Evolutionary conservation across 768 basidiomycete species (phyloP).

Genomic region (Mycena metata): DNA sequence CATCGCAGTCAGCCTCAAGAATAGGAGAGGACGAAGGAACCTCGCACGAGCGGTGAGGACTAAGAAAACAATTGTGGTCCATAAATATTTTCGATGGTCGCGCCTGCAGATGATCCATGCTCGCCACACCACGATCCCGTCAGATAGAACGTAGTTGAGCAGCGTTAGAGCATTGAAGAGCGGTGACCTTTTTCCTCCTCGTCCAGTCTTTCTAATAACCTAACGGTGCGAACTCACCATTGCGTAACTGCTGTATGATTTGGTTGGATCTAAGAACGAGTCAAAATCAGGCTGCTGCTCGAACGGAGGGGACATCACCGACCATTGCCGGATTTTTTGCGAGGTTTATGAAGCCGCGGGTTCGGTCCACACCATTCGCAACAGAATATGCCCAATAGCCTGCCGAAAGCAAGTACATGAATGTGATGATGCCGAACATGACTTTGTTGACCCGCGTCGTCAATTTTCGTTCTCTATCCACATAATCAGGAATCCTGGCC

Average conservation of each 20-base stretch:
- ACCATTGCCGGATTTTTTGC: not conserved
- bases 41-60: no score
- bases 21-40: no score
- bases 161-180: constrained; percentile 32
- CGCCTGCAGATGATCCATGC: constrained; percentile 32
- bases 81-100: constrained; percentile 32
- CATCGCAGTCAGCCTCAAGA: no score
- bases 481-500: not conserved
- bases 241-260: constrained; percentile 20
- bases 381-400: constrained; percentile 19
- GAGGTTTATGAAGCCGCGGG: not conserved
- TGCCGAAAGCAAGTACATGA: constrained; percentile 25
- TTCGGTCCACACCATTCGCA: constrained; percentile 20
- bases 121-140: constrained; percentile 31
- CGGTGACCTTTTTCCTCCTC: not conserved
- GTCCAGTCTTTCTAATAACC: no score
- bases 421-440: constrained; percentile 27
- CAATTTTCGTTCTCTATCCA: constrained; percentile 26
- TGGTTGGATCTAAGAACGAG: not conserved
- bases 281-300: no score
- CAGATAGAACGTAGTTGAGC: constrained; percentile 29
- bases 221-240: not conserved
- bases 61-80: constrained; percentile 28
- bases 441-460: constrained; percentile 19
- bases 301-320: no score